Evolutionary conservation across 805 yeast genomes (phyloP).

Genomic region (Saccharomycopsis malanga): DNA sequence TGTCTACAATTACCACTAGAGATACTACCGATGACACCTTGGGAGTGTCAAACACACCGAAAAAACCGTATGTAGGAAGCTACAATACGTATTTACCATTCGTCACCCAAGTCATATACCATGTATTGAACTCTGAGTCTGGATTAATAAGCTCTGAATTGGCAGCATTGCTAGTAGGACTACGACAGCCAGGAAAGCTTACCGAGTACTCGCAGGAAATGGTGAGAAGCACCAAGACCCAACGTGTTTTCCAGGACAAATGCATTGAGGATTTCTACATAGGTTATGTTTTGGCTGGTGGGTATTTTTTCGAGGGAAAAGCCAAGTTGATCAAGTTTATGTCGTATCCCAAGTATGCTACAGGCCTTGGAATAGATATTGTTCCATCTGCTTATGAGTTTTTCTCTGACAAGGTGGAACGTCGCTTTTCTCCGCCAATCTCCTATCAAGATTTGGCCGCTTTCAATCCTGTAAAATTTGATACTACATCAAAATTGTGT

Average conservation of each 20-base stretch:
- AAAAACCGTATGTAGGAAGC: background rate
- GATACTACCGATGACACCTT: background rate
- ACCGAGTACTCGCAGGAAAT: background rate
- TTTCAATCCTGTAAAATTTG: background rate
- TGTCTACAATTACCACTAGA: background rate
- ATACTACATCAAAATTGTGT: background rate
- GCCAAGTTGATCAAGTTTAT: conserved; percentile 1
- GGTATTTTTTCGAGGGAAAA: conserved; percentile 7
- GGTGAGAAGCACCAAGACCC: background rate
- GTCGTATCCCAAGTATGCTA: background rate
- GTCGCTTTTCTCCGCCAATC: background rate
- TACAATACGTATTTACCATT: too few relatives aligned
- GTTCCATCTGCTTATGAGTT: background rate
- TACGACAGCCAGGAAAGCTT: too few relatives aligned
- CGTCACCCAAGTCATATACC: too few relatives aligned
- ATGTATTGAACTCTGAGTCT: too few relatives aligned
- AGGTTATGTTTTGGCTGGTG: background rate
- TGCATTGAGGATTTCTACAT: background rate
- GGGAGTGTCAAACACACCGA: background rate
- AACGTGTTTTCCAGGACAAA: background rate
- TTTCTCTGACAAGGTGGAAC: conserved; percentile 4
- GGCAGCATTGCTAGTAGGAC: too few relatives aligned
- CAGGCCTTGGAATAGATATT: background rate
- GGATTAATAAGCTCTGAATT: too few relatives aligned
- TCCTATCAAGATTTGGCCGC: background rate